Percentiles rank a stretch among this genome's conserved stretches.
Conservation (phyloP, 805 yeast genomes). For the Lipomyces yamadae region DNA sequence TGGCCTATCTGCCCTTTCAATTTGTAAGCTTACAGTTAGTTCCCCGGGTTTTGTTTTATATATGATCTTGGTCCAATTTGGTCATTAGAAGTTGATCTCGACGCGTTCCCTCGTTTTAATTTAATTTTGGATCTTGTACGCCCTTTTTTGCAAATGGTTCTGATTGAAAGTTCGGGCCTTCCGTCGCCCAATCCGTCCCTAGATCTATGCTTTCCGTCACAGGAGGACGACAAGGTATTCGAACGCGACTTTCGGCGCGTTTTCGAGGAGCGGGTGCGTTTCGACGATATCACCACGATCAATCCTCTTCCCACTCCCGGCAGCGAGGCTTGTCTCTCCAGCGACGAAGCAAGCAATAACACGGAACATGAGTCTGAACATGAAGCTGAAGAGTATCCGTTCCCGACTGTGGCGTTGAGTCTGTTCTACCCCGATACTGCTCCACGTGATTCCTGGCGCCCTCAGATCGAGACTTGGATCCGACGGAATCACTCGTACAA, state of each 20-base stretch:
- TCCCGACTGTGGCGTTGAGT: slow-evolving; percentile 24
- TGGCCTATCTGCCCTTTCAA: background rate
- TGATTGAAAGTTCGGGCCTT: slow-evolving; percentile 30
- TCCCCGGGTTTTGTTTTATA: background rate
- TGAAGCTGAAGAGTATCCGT: slow-evolving; percentile 28
- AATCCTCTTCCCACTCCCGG: slow-evolving; percentile 30
- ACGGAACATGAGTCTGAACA: slow-evolving; percentile 16
- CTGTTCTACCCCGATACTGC: slow-evolving; percentile 49
- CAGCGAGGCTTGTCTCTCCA: slow-evolving; percentile 32
- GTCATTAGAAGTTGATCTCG: background rate
- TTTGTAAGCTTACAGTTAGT: background rate
- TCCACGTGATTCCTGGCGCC: slow-evolving; percentile 47
- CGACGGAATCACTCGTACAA: slow-evolving; percentile 43
- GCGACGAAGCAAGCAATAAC: slow-evolving; percentile 27
- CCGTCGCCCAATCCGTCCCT: slow-evolving; percentile 38
- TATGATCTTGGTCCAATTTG: background rate
- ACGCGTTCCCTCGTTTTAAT: background rate
- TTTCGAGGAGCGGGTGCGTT: slow-evolving; percentile 21
- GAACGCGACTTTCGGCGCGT: slow-evolving; percentile 32
- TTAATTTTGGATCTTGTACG: background rate
- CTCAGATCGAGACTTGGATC: slow-evolving; percentile 48
- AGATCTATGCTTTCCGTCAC: slow-evolving; percentile 25
- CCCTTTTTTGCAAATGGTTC: slow-evolving; percentile 8
- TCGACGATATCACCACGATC: slow-evolving; percentile 14
- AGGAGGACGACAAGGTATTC: slow-evolving; percentile 25